Evolutionary conservation across 345 rosid genomes (phyloP).

Genomic region (Brassica napus): DNA sequence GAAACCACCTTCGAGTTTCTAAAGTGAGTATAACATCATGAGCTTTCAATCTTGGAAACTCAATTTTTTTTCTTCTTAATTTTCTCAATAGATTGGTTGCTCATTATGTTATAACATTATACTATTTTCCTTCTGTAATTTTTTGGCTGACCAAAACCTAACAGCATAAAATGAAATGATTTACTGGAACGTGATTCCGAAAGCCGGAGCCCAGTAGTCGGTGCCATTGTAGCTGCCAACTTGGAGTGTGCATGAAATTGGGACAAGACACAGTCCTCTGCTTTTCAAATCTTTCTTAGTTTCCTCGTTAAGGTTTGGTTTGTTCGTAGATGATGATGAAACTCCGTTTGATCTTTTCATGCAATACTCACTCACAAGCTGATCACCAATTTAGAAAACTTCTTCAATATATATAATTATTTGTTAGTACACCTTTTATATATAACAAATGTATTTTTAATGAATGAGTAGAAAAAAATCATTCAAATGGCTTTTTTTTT

Average conservation of each 20-base stretch:
- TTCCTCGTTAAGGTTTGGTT: slow-evolving; percentile 40
- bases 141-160: slow-evolving; percentile 12
- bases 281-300: slow-evolving; percentile 58
- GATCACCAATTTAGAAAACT: slow-evolving; percentile 9
- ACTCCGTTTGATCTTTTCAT: slow-evolving; percentile 52
- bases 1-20: neutral
- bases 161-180: neutral
- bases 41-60: slow-evolving; percentile 63
- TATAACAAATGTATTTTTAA: neutral
- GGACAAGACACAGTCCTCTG: slow-evolving; percentile 85
- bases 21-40: slow-evolving; percentile 59
- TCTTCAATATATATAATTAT: neutral
- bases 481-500: neutral
- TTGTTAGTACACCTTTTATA: neutral
- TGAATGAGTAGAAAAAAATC: neutral
- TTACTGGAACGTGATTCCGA: slow-evolving; percentile 49
- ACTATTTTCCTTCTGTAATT: neutral
- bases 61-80: neutral
- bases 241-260: slow-evolving; percentile 64
- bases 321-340: slow-evolving; percentile 21
- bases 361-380: slow-evolving; percentile 60
- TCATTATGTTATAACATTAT: slow-evolving; percentile 57
- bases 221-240: slow-evolving; percentile 70
- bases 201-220: slow-evolving; percentile 77
- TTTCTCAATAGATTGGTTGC: slow-evolving; percentile 55